These are phyloP conservation scores for Colletotrichum paranaense DNA, from an alignment of 2,329 filamentous ascomycete species.

Conservation along the genomic window DNA sequence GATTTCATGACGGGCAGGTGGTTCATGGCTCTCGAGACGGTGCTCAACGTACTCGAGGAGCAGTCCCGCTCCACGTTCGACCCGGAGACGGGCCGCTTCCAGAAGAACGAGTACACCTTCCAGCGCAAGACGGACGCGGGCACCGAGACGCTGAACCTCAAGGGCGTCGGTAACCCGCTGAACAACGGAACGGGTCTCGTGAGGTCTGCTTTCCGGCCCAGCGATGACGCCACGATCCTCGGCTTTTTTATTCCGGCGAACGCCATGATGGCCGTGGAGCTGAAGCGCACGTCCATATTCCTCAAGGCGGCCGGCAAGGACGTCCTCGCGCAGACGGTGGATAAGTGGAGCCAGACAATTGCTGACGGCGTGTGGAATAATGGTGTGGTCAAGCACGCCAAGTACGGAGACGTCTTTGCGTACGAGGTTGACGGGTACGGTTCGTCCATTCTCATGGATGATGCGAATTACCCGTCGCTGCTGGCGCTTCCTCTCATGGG, in stretches of 20 bases:
- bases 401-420: conserved; percentile 83
- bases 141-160: conserved; percentile 89
- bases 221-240: conserved; percentile 93
- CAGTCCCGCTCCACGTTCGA: conserved; percentile 88
- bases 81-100: conserved; percentile 70
- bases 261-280: conserved; percentile 93
- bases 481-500: conserved; percentile 83
- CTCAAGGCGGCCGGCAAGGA: conserved; percentile 71
- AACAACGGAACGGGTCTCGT: conserved; percentile 86
- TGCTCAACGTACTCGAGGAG: conserved; percentile 79
- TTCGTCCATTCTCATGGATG: conserved; percentile 86
- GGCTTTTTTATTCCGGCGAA: conserved; percentile 97
- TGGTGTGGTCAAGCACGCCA: conserved; percentile 80
- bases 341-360: conserved; percentile 71
- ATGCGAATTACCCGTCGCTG: conserved; percentile 87
- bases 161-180: conserved; percentile 90
- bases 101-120: conserved; percentile 87
- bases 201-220: conserved; percentile 92
- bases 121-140: conserved; percentile 82
- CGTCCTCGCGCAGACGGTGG: conserved; percentile 65
- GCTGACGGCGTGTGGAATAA: conserved; percentile 85
- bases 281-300: conserved; percentile 78
- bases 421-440: conserved; percentile 92
- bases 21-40: conserved; percentile 79
- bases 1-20: conserved; percentile 84